Conservation (phyloP, 352 stramenopile species). For the Saprolegnia parasitica region DNA sequence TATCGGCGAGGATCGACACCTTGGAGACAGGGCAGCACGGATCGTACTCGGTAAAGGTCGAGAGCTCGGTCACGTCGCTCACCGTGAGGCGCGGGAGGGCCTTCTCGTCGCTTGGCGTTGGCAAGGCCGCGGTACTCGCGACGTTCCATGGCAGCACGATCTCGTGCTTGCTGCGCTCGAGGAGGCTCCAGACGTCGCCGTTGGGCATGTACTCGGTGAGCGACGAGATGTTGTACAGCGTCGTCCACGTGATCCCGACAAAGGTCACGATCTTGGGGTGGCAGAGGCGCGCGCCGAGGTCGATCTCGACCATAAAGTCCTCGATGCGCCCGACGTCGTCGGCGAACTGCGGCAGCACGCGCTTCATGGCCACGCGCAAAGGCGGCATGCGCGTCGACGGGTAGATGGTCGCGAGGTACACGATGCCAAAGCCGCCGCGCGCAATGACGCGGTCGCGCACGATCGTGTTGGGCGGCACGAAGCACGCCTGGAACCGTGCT, state of each 20-base stretch:
- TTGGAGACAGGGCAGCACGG: constrained; percentile 2
- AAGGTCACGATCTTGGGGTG: constrained; percentile 67
- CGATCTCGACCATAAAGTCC: constrained; percentile 58
- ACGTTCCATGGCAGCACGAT: constrained; percentile 10
- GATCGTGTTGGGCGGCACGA: constrained; percentile 32
- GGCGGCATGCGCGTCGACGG: neutral
- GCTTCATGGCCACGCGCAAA: constrained; percentile 15
- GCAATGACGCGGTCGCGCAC: constrained; percentile 31
- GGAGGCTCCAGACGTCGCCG: constrained; percentile 63
- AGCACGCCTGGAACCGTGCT: constrained; percentile 33
- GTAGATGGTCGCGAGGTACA: constrained; percentile 32
- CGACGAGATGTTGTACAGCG: constrained; percentile 55
- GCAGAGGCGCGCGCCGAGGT: constrained; percentile 49
- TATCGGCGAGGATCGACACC: constrained; percentile 22
- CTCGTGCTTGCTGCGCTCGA: constrained; percentile 27
- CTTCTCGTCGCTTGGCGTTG: neutral
- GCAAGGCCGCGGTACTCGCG: neutral
- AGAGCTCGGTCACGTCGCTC: neutral
- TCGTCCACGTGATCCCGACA: constrained; percentile 65
- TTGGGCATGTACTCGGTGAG: constrained; percentile 71
- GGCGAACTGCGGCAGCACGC: constrained; percentile 4
- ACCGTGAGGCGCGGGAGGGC: neutral
- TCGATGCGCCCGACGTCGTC: constrained; percentile 26
- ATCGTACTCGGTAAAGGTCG: neutral
- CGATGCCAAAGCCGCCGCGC: constrained; percentile 34